Evolutionary conservation across 2,329 filamentous ascomycete genomes (phyloP).

Genomic region (Epichloe sp.): DNA sequence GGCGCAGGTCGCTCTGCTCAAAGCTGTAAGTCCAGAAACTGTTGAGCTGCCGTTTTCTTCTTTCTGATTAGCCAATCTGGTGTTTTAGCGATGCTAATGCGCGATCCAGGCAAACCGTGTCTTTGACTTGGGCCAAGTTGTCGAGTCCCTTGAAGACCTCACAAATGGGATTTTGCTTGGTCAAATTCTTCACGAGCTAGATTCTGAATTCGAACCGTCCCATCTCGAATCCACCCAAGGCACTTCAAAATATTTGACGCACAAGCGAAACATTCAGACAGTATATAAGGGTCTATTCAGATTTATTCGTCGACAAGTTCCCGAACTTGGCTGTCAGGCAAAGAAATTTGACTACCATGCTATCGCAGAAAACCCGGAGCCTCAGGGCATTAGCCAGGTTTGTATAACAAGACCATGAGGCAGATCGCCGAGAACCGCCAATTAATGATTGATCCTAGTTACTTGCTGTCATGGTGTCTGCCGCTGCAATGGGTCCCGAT

Average conservation of each 20-base stretch:
- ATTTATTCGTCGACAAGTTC: slow-evolving; percentile 40
- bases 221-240: slow-evolving; percentile 36
- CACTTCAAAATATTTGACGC: slow-evolving; percentile 30
- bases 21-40: slow-evolving; percentile 31
- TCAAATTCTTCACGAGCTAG: slow-evolving; percentile 43
- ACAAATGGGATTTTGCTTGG: slow-evolving; percentile 41
- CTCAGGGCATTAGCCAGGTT: slow-evolving; percentile 41
- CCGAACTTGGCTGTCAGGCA: slow-evolving; percentile 37
- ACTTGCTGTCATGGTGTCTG: slow-evolving; percentile 45
- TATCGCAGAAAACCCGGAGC: slow-evolving; percentile 43
- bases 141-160: slow-evolving; percentile 37
- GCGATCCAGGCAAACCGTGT: slow-evolving; percentile 21
- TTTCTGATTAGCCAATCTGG: neutral
- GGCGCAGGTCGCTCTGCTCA: slow-evolving; percentile 41
- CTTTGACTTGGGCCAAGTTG: slow-evolving; percentile 31
- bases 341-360: slow-evolving; percentile 43
- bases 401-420: slow-evolving; percentile 7
- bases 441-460: slow-evolving; percentile 29
- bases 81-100: slow-evolving; percentile 4
- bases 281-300: slow-evolving; percentile 41
- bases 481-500: slow-evolving; percentile 48
- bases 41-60: neutral
- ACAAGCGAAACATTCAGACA: slow-evolving; percentile 39
- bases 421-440: slow-evolving; percentile 8
- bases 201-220: slow-evolving; percentile 40